A percentile compares a stretch with the other conserved stretches of the same genome.
Evolutionary conservation across 768 basidiomycete species (phyloP).

Genomic region (Dacryopinax primogenitus): DNA sequence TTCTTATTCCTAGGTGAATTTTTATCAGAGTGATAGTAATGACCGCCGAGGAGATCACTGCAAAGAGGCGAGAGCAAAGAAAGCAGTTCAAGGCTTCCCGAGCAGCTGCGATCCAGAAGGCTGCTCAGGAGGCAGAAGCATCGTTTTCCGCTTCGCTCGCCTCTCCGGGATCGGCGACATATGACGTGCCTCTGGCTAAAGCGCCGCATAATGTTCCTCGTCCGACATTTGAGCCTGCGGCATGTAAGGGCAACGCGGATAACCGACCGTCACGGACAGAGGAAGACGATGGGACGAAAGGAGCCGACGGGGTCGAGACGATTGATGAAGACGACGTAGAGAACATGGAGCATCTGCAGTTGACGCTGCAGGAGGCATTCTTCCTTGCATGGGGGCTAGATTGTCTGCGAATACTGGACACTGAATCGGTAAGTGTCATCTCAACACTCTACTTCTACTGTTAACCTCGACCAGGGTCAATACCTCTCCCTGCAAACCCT

Average conservation of each 20-base stretch:
- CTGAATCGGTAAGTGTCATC: constrained; percentile 49
- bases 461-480: constrained; percentile 43
- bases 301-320: constrained; percentile 28
- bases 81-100: constrained; percentile 89
- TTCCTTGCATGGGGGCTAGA: constrained; percentile 76
- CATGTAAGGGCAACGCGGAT: not conserved
- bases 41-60: constrained; percentile 85
- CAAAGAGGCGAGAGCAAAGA: constrained; percentile 72
- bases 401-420: constrained; percentile 58
- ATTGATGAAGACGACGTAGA: constrained; percentile 41
- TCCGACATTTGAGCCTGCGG: not conserved
- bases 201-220: constrained; percentile 4
- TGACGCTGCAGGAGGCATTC: constrained; percentile 79
- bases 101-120: constrained; percentile 72
- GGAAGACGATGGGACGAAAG: constrained; percentile 31
- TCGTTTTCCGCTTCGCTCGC: constrained; percentile 54
- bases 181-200: constrained; percentile 11
- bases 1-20: not conserved
- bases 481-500: not conserved
- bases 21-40: constrained; percentile 34
- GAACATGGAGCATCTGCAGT: constrained; percentile 80
- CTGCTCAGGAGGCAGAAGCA: constrained; percentile 64
- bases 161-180: constrained; percentile 16
- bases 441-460: constrained; percentile 40
- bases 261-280: constrained; percentile 43